phyloP scores from a whole-genome alignment of 768 basidiomycete species.

The Suillus hirtellus region DNA sequence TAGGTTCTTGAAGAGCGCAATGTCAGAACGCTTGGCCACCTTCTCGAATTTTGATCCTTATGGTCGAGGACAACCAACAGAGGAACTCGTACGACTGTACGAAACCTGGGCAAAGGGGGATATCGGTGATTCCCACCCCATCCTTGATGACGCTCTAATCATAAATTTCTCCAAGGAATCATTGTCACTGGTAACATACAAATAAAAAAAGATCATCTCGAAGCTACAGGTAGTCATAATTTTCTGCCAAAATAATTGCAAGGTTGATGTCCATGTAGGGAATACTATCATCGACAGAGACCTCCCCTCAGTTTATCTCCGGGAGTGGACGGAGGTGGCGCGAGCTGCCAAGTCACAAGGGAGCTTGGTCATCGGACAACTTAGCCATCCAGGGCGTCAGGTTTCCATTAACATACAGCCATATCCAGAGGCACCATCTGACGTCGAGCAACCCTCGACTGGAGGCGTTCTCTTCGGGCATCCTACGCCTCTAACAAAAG shows the following conservation, averaged over 20 bases:
- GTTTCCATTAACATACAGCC: conserved; percentile 37
- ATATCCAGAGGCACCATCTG: conserved; percentile 36
- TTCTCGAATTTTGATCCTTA: conserved; percentile 32
- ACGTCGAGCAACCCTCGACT: conserved; percentile 34
- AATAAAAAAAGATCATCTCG: conserved; percentile 35
- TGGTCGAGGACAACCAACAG: conserved; percentile 33
- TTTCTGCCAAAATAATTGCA: neutral
- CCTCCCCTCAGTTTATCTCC: conserved; percentile 25
- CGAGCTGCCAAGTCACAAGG: conserved; percentile 33
- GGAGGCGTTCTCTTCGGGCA: conserved; percentile 33
- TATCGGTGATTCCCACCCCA: conserved; percentile 23
- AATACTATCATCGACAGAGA: conserved; percentile 35
- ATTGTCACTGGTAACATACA: conserved; percentile 36
- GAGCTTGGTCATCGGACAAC: conserved; percentile 33
- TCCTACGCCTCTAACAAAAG: conserved; percentile 40
- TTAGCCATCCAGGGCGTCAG: conserved; percentile 36
- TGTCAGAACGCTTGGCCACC: conserved; percentile 37
- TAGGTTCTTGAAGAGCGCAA: conserved; percentile 35
- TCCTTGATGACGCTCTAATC: neutral
- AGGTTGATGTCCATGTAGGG: conserved; percentile 18
- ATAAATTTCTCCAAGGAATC: conserved; percentile 25
- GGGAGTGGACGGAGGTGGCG: conserved; percentile 23
- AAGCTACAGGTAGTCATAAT: conserved; percentile 30
- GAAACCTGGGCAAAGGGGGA: conserved; percentile 35
- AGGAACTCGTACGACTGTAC: conserved; percentile 35